Evolutionary conservation across 441 rosid genomes (phyloP).

Genomic region (Brassica balearica): DNA sequence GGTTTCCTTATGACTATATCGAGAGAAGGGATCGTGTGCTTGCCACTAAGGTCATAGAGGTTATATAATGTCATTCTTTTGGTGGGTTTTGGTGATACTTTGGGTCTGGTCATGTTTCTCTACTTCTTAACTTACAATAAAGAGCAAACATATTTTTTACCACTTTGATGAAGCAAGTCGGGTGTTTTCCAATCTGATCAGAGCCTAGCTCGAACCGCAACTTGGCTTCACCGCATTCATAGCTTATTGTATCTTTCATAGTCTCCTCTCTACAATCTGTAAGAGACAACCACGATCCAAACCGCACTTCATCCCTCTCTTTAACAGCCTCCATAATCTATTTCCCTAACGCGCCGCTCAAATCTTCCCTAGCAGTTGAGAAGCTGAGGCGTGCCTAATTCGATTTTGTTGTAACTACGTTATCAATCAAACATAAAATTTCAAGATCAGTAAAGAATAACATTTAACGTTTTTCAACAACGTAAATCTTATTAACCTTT

Average conservation of each 20-base stretch:
- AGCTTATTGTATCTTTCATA: not conserved
- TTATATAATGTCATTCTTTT: not conserved
- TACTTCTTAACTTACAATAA: not conserved
- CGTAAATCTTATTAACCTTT: too few species aligned
- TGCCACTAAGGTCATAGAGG: slow-evolving; percentile 40
- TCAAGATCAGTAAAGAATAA: too few species aligned
- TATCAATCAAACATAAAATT: too few species aligned
- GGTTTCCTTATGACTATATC: slow-evolving; percentile 84
- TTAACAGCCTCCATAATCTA: too few species aligned
- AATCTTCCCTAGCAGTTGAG: too few species aligned
- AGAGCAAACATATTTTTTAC: not conserved
- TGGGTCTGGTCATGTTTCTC: not conserved
- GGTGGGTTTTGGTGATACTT: slow-evolving; percentile 1
- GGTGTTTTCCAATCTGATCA: slow-evolving; percentile 4
- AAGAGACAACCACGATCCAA: too few species aligned
- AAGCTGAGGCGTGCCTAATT: too few species aligned
- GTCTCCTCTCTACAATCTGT: too few species aligned
- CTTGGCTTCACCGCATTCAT: not conserved
- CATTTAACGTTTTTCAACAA: too few species aligned
- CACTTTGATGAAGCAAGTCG: not conserved
- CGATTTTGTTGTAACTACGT: too few species aligned
- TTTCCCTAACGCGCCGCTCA: too few species aligned
- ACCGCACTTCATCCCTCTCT: too few species aligned
- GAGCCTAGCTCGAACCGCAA: not conserved
- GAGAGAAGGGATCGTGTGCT: slow-evolving; percentile 91